Base-by-base conservation (phyloP, 1,284 basidiomycete species). In the Cryptococcus hybrid region DNA sequence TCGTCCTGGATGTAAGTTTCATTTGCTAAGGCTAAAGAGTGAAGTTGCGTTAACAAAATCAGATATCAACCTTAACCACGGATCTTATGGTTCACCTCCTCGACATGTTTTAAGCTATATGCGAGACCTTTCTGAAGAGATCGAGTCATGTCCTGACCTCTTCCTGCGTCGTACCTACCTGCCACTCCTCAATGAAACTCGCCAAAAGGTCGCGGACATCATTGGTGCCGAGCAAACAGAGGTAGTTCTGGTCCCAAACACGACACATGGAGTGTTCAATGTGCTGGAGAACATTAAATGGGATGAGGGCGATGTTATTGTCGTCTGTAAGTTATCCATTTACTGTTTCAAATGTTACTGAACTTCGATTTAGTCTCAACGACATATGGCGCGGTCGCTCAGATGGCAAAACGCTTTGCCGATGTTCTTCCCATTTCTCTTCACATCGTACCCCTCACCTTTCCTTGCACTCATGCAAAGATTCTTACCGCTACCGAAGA, bases 61-160 rank as follows among this genome's bases (percentile, higher is more conserved):
- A 76, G 74, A 86, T 65, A 74, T 86, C 56, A 87, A 88, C 68
- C 70, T 88, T 45, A 88, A 88, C 64, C 78, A 86, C 57, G 87
- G 87, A 3, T 86, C 86, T 0, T 90, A 85, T 62, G 89, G 89
- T 3, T 83, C 88, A 1, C 73, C 83, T 0, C 87, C 89, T 0
- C 73, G 78, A 1, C 83, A 85, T 6, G 87, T 91, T 12, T 70
- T 83, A 15, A 79, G 80, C 38, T 82, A 81, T 18, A 82, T 80
- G 65, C 75, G 81, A 36, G 73, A 79, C 34, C 67, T 86, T 7
- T 74, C 77, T 0, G 73, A 80, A 11, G 67, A 82, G 62, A 77
- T 83, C 30, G 89, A 90, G 69, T 64, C 75, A 1, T 84, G 83
- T 57, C 85, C 87, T 0, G 89, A 90, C 71, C 74, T 75, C 18